A percentile compares a stretch with the other conserved stretches of the same genome.
phyloP scores from a whole-genome alignment of 148 eudicot species.

The Camellia sinensis region DNA sequence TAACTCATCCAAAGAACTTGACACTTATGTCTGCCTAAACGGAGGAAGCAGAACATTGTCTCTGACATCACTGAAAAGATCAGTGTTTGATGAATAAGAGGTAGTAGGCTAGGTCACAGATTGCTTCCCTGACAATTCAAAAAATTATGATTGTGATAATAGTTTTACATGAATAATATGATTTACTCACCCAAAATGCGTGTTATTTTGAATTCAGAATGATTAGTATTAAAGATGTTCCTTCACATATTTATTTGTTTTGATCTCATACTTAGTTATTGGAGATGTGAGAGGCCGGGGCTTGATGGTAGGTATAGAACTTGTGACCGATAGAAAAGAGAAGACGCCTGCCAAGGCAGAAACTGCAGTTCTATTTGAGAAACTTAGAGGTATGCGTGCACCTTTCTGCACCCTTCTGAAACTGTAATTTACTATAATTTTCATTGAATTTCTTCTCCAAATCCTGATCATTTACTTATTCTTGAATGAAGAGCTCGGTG shows the following conservation, averaged over 20 bases:
- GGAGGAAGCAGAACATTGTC: not conserved
- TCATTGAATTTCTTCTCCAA: not conserved
- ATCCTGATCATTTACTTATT: conserved; percentile 1
- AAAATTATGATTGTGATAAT: not conserved
- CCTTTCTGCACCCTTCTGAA: not conserved
- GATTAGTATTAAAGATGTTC: conserved; percentile 1
- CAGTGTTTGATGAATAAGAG: not conserved
- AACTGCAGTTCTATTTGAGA: conserved; percentile 78
- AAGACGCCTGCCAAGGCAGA: conserved; percentile 95
- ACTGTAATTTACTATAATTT: not conserved
- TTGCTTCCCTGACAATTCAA: not conserved
- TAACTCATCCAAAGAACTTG: not conserved
- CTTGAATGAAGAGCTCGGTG: conserved; percentile 63
- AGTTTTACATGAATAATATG: not conserved
- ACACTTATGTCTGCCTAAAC: not conserved
- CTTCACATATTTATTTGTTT: conserved; percentile 3
- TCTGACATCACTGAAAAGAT: not conserved
- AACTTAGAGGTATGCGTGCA: conserved; percentile 65
- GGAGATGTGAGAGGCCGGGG: conserved; percentile 98
- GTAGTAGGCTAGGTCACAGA: not conserved
- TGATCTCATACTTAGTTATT: conserved; percentile 47
- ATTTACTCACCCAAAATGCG: no score
- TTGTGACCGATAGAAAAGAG: conserved; percentile 79
- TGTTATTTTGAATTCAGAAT: not conserved
- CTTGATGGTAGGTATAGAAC: conserved; percentile 89